Percentiles rank a stretch among this genome's conserved stretches.
Evolutionary conservation across 371 early-diverging fungal species (phyloP).

Genomic region (Catenaria anguillulae): DNA sequence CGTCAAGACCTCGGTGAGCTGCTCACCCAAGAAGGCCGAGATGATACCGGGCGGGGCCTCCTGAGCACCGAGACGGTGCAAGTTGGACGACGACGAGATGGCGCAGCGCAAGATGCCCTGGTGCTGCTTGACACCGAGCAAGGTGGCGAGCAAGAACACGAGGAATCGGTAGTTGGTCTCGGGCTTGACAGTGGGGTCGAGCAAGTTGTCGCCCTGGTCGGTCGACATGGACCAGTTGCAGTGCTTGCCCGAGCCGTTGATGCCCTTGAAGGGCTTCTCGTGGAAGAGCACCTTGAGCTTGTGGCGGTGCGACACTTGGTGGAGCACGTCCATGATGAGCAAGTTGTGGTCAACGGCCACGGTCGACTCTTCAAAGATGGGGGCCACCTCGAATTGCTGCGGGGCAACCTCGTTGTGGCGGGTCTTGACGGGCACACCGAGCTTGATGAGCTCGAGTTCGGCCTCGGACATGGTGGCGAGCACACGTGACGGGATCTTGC

Average conservation of each 20-base stretch:
- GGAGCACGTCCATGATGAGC: slow-evolving; percentile 89
- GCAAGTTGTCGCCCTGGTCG: slow-evolving; percentile 83
- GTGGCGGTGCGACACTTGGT: slow-evolving; percentile 92
- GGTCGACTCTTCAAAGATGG: slow-evolving; percentile 90
- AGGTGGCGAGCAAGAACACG: slow-evolving; percentile 71
- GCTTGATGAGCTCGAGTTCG: slow-evolving; percentile 78
- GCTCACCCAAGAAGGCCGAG: slow-evolving; percentile 90
- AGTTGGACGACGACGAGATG: slow-evolving; percentile 85
- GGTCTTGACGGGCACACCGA: slow-evolving; percentile 96
- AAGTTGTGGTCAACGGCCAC: slow-evolving; percentile 97
- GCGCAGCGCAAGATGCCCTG: slow-evolving; percentile 73
- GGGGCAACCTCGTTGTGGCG: slow-evolving; percentile 99
- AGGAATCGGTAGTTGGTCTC: slow-evolving; percentile 94
- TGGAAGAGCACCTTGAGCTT: slow-evolving; percentile 90
- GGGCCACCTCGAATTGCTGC: slow-evolving; percentile 93
- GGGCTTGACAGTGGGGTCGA: slow-evolving; percentile 81
- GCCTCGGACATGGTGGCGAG: slow-evolving; percentile 79
- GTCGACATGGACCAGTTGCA: slow-evolving; percentile 97
- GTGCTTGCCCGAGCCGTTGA: slow-evolving; percentile 97
- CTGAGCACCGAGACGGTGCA: slow-evolving; percentile 93
- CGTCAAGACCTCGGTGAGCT: slow-evolving; percentile 81
- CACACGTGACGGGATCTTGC: slow-evolving; percentile 85
- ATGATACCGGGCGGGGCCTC: slow-evolving; percentile 97
- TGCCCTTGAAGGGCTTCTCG: slow-evolving; percentile 97
- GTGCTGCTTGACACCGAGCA: slow-evolving; percentile 81